Conservation (phyloP, 1,284 basidiomycete species). For the Ustilago nuda region DNA sequence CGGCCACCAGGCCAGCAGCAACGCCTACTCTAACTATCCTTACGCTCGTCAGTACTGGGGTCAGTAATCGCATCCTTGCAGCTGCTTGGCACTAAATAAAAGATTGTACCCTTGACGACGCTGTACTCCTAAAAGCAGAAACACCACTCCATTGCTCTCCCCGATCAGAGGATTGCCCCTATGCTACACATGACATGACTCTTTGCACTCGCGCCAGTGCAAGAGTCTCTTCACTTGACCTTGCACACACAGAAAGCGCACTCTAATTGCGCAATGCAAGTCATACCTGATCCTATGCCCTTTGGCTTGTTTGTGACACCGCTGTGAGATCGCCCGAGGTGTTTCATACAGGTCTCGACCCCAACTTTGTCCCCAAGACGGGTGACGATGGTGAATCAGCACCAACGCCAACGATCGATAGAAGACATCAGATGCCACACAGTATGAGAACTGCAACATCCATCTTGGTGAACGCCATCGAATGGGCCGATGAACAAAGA, state of each 20-base stretch:
- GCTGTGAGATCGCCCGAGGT: neutral
- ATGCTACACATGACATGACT: neutral
- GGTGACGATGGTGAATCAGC: neutral
- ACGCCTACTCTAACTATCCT: slow-evolving; percentile 61
- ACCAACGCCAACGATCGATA: neutral
- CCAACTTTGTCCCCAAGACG: neutral
- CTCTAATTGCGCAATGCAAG: slow-evolving; percentile 11
- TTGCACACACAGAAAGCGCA: slow-evolving; percentile 12
- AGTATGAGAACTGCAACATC: neutral
- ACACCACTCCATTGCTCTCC: slow-evolving; percentile 5
- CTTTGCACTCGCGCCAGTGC: neutral
- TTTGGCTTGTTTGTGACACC: neutral
- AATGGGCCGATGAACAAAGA: neutral
- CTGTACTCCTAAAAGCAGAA: neutral
- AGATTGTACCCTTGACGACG: slow-evolving; percentile 6
- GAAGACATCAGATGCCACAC: neutral
- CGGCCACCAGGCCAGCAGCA: slow-evolving; percentile 59
- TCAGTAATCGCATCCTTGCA: slow-evolving; percentile 21
- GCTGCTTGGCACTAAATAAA: neutral
- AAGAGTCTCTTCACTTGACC: neutral
- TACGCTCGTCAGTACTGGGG: slow-evolving; percentile 68
- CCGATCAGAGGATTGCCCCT: slow-evolving; percentile 4
- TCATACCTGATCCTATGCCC: slow-evolving; percentile 4
- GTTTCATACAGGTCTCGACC: neutral
- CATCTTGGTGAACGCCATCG: neutral